A percentile compares a stretch with the other conserved stretches of the same genome.
phyloP scores from a whole-genome alignment of 352 stramenopile species.

The Sclerospora graminicola region DNA sequence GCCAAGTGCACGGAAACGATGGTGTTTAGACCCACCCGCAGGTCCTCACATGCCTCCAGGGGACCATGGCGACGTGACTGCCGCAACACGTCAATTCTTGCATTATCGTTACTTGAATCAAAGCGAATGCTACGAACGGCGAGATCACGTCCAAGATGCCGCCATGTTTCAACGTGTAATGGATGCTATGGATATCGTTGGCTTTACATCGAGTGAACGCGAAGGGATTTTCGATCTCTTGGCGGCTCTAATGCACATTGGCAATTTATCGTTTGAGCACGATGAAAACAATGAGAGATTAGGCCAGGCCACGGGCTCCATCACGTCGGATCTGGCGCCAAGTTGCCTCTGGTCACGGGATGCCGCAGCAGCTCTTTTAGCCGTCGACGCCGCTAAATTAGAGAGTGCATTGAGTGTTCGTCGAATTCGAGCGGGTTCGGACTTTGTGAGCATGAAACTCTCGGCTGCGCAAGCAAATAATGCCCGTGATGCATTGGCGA shows the following conservation, averaged over 20 bases:
- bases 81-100: conserved; percentile 41
- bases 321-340: conserved; percentile 35
- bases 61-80: conserved; percentile 33
- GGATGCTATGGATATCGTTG: conserved; percentile 76
- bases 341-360: conserved; percentile 64
- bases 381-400: conserved; percentile 59
- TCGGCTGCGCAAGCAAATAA: conserved; percentile 77
- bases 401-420: conserved; percentile 66
- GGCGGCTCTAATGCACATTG: conserved; percentile 83
- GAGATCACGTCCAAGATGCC: conserved; percentile 61
- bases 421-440: conserved; percentile 67
- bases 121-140: conserved; percentile 73
- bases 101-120: conserved; percentile 82
- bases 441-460: conserved; percentile 82
- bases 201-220: conserved; percentile 67
- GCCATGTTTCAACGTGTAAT: conserved; percentile 75
- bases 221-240: conserved; percentile 73
- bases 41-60: conserved; percentile 25
- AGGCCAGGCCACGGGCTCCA: conserved; percentile 24
- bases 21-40: conserved; percentile 48
- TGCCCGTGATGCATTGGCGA: conserved; percentile 69
- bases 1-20: conserved; percentile 36
- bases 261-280: conserved; percentile 82
- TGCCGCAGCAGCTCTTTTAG: conserved; percentile 55
- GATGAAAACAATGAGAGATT: conserved; percentile 51